These are phyloP conservation scores for Debaryomyces nepalensis DNA, from an alignment of 1,139 yeast species.

Conservation along the genomic window DNA sequence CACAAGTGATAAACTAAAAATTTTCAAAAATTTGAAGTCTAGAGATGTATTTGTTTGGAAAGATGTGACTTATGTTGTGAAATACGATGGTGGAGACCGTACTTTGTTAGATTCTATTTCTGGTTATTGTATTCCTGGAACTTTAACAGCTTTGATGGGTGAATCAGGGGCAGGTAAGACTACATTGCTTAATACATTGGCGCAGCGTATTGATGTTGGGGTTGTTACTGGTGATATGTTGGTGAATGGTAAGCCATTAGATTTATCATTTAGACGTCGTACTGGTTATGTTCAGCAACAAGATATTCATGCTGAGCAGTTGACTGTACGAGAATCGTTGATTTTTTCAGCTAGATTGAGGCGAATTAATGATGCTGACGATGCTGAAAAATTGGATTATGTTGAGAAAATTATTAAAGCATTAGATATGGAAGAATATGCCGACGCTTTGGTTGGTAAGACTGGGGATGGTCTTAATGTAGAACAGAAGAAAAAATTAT, in stretches of 20 bases:
- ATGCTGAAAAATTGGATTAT: constrained; percentile 49
- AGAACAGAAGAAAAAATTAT: constrained; percentile 67
- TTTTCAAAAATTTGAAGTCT: constrained; percentile 29
- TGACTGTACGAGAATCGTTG: constrained; percentile 65
- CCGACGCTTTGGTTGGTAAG: constrained; percentile 66
- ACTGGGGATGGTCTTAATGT: constrained; percentile 65
- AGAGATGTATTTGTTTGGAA: constrained; percentile 48
- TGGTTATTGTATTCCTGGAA: constrained; percentile 71
- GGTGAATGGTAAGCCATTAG: constrained; percentile 58
- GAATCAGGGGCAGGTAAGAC: constrained; percentile 76
- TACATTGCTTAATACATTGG: constrained; percentile 60
- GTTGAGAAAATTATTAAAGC: constrained; percentile 61
- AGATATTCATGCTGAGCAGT: constrained; percentile 60
- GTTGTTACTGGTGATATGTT: constrained; percentile 67
- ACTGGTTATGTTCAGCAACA: constrained; percentile 73
- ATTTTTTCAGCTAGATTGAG: constrained; percentile 64
- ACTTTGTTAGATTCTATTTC: constrained; percentile 58
- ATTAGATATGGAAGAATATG: constrained; percentile 62
- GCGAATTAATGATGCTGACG: constrained; percentile 47
- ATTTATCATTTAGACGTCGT: constrained; percentile 58
- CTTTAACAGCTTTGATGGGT: constrained; percentile 74
- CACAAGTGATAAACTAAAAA: constrained; percentile 24
- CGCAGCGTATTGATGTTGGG: constrained; percentile 63
- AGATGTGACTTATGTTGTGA: constrained; percentile 47
- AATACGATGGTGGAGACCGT: constrained; percentile 46